Conservation (phyloP, 208 protist species). For the Trypanosoma caninum region DNA sequence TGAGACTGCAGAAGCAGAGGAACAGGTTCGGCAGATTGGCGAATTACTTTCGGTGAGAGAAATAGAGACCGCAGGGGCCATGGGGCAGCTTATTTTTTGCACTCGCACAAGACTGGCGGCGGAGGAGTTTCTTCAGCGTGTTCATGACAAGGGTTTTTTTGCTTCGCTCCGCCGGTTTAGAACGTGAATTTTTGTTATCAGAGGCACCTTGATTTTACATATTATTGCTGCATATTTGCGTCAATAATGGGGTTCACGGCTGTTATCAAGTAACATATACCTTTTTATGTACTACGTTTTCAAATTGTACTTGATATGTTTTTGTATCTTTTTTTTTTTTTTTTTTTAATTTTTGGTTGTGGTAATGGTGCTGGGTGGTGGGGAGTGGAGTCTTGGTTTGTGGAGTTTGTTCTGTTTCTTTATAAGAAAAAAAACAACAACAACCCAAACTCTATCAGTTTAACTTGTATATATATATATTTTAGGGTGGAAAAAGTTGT, state of each 20-base stretch:
- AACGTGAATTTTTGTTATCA: not conserved
- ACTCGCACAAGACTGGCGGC: conserved; percentile 34
- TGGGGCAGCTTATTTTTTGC: conserved; percentile 21
- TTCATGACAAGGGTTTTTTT: conserved; percentile 29
- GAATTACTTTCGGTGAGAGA: conserved; percentile 7
- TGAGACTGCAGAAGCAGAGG: conserved; percentile 7
- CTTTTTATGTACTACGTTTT: no score
- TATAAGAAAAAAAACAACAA: no score
- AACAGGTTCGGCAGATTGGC: conserved; percentile 15
- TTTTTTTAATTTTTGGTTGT: no score
- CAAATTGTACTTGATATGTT: no score
- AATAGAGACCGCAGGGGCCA: not conserved
- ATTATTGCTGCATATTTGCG: not conserved
- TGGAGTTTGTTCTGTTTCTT: no score
- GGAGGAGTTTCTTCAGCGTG: conserved; percentile 31
- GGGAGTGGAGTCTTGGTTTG: not conserved
- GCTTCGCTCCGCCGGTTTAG: conserved; percentile 20
- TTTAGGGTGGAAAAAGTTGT: not conserved
- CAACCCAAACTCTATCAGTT: no score
- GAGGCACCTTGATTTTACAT: no score
- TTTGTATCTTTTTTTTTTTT: no score
- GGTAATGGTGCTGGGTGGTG: not conserved
- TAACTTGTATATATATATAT: not conserved
- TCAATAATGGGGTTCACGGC: no score
- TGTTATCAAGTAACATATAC: no score